Evolutionary conservation across 192 early-diverging fungal genomes (phyloP), one percentile per base, ranked within the genome.

Genomic region (Radiomyces spectabilis): DNA sequence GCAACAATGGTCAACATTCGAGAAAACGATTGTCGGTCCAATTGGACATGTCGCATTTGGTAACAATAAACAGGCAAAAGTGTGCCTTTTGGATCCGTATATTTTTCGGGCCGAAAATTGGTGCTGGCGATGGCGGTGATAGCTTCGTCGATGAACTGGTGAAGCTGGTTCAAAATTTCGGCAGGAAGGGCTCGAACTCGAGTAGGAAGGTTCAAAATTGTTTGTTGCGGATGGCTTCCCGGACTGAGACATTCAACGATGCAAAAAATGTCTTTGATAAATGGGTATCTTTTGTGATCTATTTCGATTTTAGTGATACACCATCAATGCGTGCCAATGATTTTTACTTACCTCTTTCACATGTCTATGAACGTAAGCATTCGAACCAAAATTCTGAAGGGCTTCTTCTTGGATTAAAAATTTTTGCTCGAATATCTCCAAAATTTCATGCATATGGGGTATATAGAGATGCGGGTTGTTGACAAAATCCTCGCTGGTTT

Each of bases 61-160:
- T 47, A 7, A 15, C 42, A 37, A 18, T 8, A 46, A 1, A 46
- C 2, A 3, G 55, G 43, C 18, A 57, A 15, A 1, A 57, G 2
- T 2, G 31, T 57, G 31, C 43, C 55, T 38, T 37, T 46, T 32
- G 55, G 55, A 38, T 57, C 55, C 7, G 55, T 57, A 18, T 39
- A 57, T 26, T 57, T 46, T 48, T 47, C 35, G 19, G 55, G 55
- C 13, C 45, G 32, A 25, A 57, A 57, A 10, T 30, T 39, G 13
- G 30, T 54, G 0, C 18, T 31, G 1, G 16, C 1, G 15, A 54
- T 43, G 18, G 39, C 9, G 13, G 5, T 25, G 29, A 12, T 51
- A 34, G 34, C 27, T 12, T 30, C 5, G 12, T 41, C 7, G 8
- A 54, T 24, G 5, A 54, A 54, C 1, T n/a, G 16, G 35, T 54